Percentiles rank a stretch among this genome's conserved stretches.
These are phyloP conservation scores for Calonectria ilicicola DNA, from an alignment of 2,329 filamentous ascomycete species.

Conservation along the genomic window DNA sequence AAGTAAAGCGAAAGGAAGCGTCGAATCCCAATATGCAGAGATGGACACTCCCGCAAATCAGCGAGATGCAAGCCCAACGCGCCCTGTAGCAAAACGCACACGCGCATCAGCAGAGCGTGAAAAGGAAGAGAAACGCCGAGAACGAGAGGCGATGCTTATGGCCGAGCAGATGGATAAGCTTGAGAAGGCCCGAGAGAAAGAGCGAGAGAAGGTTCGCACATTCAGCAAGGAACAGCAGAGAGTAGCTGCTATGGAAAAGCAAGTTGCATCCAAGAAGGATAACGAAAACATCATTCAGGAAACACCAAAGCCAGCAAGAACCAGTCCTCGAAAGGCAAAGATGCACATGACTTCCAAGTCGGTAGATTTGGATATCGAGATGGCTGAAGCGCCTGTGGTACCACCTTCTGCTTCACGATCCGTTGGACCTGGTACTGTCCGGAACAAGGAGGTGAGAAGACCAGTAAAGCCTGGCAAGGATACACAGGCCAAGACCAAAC, in stretches of 20 bases:
- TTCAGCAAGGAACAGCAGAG: slow-evolving; percentile 70
- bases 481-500: slow-evolving; percentile 67
- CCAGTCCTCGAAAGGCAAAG: slow-evolving; percentile 66
- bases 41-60: slow-evolving; percentile 24
- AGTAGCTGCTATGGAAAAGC: slow-evolving; percentile 64
- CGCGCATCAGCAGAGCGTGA: slow-evolving; percentile 72
- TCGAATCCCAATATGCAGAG: slow-evolving; percentile 36
- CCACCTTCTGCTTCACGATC: slow-evolving; percentile 69
- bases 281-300: slow-evolving; percentile 58
- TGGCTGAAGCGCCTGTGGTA: slow-evolving; percentile 67
- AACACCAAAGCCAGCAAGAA: slow-evolving; percentile 58
- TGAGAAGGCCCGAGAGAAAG: slow-evolving; percentile 76
- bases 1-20: slow-evolving; percentile 46
- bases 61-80: slow-evolving; percentile 54
- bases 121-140: slow-evolving; percentile 73
- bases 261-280: slow-evolving; percentile 65
- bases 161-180: slow-evolving; percentile 72
- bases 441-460: slow-evolving; percentile 67
- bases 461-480: slow-evolving; percentile 74
- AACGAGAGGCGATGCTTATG: slow-evolving; percentile 73
- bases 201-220: slow-evolving; percentile 74
- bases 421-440: slow-evolving; percentile 60
- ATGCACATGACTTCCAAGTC: slow-evolving; percentile 41
- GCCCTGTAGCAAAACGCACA: slow-evolving; percentile 61
- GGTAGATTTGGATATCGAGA: slow-evolving; percentile 61